Evolutionary conservation across 2,329 filamentous ascomycete genomes (phyloP), one percentile per base, ranked within the genome.

Genomic region (Aphanocladium album): DNA sequence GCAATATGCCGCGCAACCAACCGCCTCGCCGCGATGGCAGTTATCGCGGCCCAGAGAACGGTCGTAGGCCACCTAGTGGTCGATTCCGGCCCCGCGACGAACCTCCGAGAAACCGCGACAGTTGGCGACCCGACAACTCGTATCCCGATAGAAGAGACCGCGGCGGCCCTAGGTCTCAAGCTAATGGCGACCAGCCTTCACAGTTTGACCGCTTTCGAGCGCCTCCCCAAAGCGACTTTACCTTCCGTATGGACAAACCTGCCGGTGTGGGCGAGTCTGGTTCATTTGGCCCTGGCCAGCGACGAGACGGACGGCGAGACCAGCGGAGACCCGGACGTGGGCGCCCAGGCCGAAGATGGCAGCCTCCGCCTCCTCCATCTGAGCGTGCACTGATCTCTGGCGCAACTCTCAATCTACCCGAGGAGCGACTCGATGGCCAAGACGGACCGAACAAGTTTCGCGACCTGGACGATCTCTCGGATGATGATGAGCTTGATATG

Each of bases 401-500:
- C 60, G 71, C 74, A 41, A 76, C 77, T 45, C 70, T 74, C 37
- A 71, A 74, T 9, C 65, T 77, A 16, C 72, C 77, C 0, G 77
- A 80, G 51, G 76, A 81, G 47, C 76, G 78, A 45, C 73, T 84
- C 19, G 78, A 77, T 12, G 76, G 81, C 60, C 72, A 68, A 7
- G 73, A 77, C 2, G 76, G 71, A 1, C 76, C 76, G 6, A 77
- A 78, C 14, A 85, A 80, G 49, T 88, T 82, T 66, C 77, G 79
- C 55, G 70, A 81, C 39, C 54, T 86, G 5, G 81, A 85, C 37
- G 80, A 86, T 17, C 72, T 88, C 27, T 86, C 84, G 0, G 84
- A 88, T 64, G 85, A 84, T 63, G 82, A 84, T 53, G 85, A 88
- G 70, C 78, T 84, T 16, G 84, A 80, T 2, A 88, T 88, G 84